Evolutionary conservation across 805 yeast species (phyloP).

Genomic region (Metschnikowia bowlesiae): DNA sequence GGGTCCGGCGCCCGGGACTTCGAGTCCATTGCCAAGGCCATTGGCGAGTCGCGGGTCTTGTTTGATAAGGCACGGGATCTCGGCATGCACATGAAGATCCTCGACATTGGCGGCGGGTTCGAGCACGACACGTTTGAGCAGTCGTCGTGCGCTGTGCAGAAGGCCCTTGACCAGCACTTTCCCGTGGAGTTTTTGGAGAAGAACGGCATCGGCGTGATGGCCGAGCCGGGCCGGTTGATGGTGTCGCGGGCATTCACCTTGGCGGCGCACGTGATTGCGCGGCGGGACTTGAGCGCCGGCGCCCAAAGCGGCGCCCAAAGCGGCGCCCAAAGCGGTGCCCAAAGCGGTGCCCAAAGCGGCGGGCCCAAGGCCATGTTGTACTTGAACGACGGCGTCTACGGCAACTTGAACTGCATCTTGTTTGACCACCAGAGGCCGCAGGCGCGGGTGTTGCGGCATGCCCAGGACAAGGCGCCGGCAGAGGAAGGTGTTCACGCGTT

Average conservation of each 20-base stretch:
- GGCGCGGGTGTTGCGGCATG: conserved; percentile 53
- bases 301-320: no score
- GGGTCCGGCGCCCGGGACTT: conserved; percentile 73
- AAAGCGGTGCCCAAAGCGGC: not conserved
- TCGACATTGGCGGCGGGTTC: conserved; percentile 96
- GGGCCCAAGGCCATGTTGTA: conserved; percentile 54
- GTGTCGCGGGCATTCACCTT: conserved; percentile 82
- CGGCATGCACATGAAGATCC: conserved; percentile 48
- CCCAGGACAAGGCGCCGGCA: conserved; percentile 12
- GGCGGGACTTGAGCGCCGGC: conserved; percentile 42
- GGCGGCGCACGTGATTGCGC: conserved; percentile 82
- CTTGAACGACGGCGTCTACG: conserved; percentile 92
- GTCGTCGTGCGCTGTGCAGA: conserved; percentile 54
- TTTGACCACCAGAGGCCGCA: conserved; percentile 85
- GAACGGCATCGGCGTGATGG: conserved; percentile 50
- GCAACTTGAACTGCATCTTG: conserved; percentile 88
- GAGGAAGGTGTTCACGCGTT: conserved; percentile 32
- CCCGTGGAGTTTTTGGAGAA: conserved; percentile 35
- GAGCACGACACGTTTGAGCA: conserved; percentile 55
- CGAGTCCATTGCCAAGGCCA: conserved; percentile 61
- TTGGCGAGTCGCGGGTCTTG: conserved; percentile 61
- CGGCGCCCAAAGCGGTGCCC: no score
- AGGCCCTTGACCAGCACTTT: conserved; percentile 55
- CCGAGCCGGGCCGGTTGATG: conserved; percentile 93
- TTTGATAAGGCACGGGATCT: conserved; percentile 52